Conservation (phyloP, 306 rosid species). For the Prunus davidiana region DNA sequence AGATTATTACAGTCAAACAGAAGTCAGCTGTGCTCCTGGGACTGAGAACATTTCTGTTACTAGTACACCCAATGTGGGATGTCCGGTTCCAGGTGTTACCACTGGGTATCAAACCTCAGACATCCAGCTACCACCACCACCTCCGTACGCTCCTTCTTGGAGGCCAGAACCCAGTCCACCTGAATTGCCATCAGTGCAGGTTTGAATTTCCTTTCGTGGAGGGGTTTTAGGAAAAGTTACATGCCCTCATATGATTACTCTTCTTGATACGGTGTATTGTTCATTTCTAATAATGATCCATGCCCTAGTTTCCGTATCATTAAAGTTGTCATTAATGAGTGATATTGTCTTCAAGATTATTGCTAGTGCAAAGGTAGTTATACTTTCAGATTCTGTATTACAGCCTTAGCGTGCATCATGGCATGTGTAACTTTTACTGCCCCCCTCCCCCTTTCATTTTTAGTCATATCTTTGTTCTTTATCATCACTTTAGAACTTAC, state of each 20-base stretch:
- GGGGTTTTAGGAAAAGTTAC: slow-evolving; percentile 13
- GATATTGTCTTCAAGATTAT: not conserved
- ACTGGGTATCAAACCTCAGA: slow-evolving; percentile 53
- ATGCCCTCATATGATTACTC: not conserved
- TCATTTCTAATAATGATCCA: not conserved
- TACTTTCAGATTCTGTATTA: not conserved
- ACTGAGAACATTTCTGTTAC: slow-evolving; percentile 79
- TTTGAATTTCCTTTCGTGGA: slow-evolving; percentile 46
- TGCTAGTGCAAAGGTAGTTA: not conserved
- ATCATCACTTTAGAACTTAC: not conserved
- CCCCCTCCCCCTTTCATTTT: not conserved
- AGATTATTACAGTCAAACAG: slow-evolving; percentile 88
- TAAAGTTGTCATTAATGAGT: not conserved
- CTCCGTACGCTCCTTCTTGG: slow-evolving; percentile 66
- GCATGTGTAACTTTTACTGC: not conserved
- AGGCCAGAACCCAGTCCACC: slow-evolving; percentile 74
- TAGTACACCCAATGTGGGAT: slow-evolving; percentile 52
- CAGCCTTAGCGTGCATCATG: not conserved
- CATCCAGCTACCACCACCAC: slow-evolving; percentile 53
- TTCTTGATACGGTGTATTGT: not conserved
- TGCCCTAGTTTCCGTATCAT: not conserved
- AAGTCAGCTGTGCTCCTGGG: slow-evolving; percentile 99
- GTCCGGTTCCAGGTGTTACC: slow-evolving; percentile 53
- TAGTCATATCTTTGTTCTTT: not conserved
- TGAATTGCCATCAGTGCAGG: slow-evolving; percentile 74